Evolutionary conservation across 2,329 filamentous ascomycete species (phyloP).

Genomic region (Calonectria pteridis): DNA sequence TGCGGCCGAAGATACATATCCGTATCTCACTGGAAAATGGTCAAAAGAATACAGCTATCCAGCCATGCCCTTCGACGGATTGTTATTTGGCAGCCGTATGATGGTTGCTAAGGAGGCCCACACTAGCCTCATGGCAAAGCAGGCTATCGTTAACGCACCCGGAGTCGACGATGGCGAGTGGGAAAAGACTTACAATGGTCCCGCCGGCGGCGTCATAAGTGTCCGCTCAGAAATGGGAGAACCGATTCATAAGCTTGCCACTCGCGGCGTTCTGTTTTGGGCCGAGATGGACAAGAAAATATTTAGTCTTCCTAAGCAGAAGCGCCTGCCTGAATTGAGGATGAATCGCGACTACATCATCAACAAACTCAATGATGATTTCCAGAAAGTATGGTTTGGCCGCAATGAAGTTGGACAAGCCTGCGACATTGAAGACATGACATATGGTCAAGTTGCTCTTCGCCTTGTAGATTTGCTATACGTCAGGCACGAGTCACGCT

Average conservation of each 20-base stretch:
- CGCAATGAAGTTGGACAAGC: background rate
- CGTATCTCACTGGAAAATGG: background rate
- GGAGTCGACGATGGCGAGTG: background rate
- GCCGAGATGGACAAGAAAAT: conserved; percentile 51
- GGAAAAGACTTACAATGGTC: background rate
- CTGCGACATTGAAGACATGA: background rate
- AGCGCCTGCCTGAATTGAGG: conserved; percentile 55
- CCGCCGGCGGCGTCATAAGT: conserved; percentile 42
- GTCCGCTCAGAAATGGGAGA: conserved; percentile 53
- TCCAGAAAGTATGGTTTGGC: conserved; percentile 63
- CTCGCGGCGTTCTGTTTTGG: conserved; percentile 52
- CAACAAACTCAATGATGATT: conserved; percentile 59
- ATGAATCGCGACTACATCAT: conserved; percentile 59
- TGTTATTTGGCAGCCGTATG: background rate
- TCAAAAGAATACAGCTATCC: background rate
- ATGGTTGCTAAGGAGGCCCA: background rate
- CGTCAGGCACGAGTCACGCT: background rate
- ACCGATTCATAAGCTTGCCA: conserved; percentile 55
- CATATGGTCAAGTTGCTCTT: background rate
- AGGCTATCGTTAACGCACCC: background rate
- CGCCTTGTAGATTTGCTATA: background rate
- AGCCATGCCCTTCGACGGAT: conserved; percentile 34
- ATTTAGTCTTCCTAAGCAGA: conserved; percentile 46
- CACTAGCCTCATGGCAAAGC: background rate
- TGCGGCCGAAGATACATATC: conserved; percentile 48